These are phyloP conservation scores for Diutina sp. DNA, from an alignment of 1,139 yeast genomes.

Conservation along the genomic window DNA sequence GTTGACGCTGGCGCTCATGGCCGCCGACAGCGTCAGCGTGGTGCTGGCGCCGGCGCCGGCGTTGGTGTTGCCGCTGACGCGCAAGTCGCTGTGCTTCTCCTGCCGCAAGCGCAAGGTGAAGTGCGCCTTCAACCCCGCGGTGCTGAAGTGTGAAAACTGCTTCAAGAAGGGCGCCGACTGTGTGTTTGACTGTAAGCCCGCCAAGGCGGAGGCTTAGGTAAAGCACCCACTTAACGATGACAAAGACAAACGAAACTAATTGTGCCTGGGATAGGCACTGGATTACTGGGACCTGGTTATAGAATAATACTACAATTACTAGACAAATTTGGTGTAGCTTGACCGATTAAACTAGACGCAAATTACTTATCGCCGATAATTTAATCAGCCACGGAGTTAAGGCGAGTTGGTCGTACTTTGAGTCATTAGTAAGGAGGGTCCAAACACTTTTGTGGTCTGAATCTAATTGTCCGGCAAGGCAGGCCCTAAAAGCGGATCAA, in stretches of 20 bases:
- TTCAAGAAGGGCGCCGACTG: conserved; percentile 7
- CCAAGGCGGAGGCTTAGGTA: neutral
- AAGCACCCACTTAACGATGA: neutral
- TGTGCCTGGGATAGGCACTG: neutral
- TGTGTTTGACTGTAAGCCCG: conserved; percentile 5
- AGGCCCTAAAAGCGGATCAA: too few species aligned
- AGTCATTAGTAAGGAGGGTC: too few species aligned
- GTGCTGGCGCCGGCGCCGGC: neutral
- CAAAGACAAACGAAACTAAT: too few species aligned
- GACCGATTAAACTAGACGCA: too few species aligned
- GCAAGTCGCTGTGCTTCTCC: conserved; percentile 8
- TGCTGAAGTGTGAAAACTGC: conserved; percentile 7
- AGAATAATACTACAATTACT: neutral
- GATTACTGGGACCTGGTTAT: neutral
- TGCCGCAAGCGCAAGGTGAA: conserved; percentile 11
- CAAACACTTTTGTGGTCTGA: too few species aligned
- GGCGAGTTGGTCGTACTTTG: too few species aligned
- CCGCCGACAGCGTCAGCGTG: conserved; percentile 1
- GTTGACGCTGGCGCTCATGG: conserved; percentile 3
- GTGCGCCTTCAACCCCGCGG: conserved; percentile 6
- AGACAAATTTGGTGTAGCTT: too few species aligned
- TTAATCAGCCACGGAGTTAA: too few species aligned
- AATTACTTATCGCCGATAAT: too few species aligned
- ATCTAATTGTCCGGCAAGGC: too few species aligned
- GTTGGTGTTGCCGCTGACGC: conserved; percentile 3